Base-by-base conservation (phyloP, 768 basidiomycete species). In the Cyathus striatus region DNA sequence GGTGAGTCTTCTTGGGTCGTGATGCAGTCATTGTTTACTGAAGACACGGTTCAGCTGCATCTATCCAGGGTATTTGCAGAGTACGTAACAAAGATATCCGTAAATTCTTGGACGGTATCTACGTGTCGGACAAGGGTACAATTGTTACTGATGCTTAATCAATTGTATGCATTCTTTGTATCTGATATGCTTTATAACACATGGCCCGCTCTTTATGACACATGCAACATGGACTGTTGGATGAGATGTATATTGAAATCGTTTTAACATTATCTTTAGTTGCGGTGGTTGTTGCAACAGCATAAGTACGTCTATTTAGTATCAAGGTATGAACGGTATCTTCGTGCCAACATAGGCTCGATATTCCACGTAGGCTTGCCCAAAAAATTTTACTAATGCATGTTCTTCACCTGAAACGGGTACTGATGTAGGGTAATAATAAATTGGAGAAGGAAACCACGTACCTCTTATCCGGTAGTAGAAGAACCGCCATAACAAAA, bases 51-150 rank as follows among this genome's bases (percentile, higher is more conserved):
- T 16, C 48, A 85, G 92, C 96, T 48, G 96, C 96, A 37, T 90
- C 90, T 32, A 98, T 99, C 63, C 96, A 98, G 64, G 94, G 94
- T 54, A 76, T 86, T 48, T 96, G 92, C 75, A 82, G 86, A 54
- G 96, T 99, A 59, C 87, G 91, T 68, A 96, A 98, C 86, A 99
- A 99, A 77, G 95, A 95, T 77, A 97, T 98, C 70, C 91, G 95
- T 58, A 96, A 97, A 77, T 96, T 97, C 78, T 75, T 96, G 64
- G 90, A 94, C 62, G 88, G 90, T 64, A 80, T 93, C 70, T 92
- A 92, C 56, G 90, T 92, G 48, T 92, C 90, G 26, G 85, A 86
- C 57, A 84, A 79, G 71, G 78, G 79, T 46, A 83, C 83, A 12
- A 72, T 87, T 46, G 54, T 69, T 38, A 48, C 62, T 45, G 79